A percentile compares a stretch with the other conserved stretches of the same genome.
These are phyloP conservation scores for Exophiala viscosa DNA, from an alignment of 2,329 filamentous ascomycete genomes.

Conservation along the genomic window DNA sequence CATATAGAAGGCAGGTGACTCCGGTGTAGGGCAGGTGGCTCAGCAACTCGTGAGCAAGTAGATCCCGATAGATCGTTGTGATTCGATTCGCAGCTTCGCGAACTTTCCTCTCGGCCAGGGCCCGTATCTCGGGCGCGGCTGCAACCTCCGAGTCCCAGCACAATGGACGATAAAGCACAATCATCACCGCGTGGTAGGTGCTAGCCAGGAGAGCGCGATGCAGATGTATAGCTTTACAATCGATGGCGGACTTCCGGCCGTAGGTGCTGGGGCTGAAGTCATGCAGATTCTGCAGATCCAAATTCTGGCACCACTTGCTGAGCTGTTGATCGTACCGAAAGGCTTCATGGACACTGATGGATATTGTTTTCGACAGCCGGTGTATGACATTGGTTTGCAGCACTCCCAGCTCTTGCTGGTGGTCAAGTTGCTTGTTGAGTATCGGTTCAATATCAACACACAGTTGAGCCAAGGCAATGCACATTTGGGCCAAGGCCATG, in stretches of 20 bases:
- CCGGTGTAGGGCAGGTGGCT: conserved; percentile 81
- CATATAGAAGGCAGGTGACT: conserved; percentile 84
- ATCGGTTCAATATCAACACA: conserved; percentile 88
- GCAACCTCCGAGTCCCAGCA: conserved; percentile 62
- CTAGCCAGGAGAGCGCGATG: conserved; percentile 87
- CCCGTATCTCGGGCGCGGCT: conserved; percentile 66
- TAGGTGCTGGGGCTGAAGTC: conserved; percentile 56
- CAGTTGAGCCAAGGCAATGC: conserved; percentile 84
- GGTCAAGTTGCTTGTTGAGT: conserved; percentile 85
- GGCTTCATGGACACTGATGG: conserved; percentile 77
- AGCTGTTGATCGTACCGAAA: conserved; percentile 75
- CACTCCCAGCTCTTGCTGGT: conserved; percentile 69
- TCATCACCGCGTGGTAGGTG: conserved; percentile 91
- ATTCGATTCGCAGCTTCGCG: conserved; percentile 80
- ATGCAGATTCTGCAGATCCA: conserved; percentile 64
- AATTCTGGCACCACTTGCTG: conserved; percentile 68
- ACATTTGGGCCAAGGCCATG: conserved; percentile 76
- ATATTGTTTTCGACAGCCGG: conserved; percentile 81
- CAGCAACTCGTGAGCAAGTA: conserved; percentile 70
- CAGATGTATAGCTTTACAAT: conserved; percentile 55
- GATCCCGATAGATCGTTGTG: conserved; percentile 73
- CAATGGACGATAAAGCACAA: conserved; percentile 87
- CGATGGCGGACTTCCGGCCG: conserved; percentile 57
- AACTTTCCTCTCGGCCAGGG: conserved; percentile 76
- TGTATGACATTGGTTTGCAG: conserved; percentile 80